Evolutionary conservation across 441 rosid species (phyloP).

Genomic region (Pelargonium australe): DNA sequence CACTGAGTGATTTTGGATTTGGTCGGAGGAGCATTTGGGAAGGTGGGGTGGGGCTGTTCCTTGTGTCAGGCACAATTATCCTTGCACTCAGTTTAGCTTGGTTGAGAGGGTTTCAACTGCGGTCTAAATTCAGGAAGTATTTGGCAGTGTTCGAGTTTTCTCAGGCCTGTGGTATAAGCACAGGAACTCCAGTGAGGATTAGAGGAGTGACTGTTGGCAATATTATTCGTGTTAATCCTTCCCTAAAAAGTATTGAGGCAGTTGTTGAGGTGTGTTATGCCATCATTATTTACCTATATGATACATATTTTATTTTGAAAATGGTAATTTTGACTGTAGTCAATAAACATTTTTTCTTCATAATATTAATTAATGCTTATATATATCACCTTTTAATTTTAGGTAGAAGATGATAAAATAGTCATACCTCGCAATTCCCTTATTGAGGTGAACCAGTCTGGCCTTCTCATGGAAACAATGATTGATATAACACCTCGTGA

Average conservation of each 20-base stretch:
- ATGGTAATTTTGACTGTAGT: not conserved
- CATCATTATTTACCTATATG: not conserved
- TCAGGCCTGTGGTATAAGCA: slow-evolving; percentile 80
- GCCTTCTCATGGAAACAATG: slow-evolving; percentile 91
- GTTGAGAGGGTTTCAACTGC: slow-evolving; percentile 74
- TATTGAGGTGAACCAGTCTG: slow-evolving; percentile 93
- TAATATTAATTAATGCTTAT: slow-evolving; percentile 5
- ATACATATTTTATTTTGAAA: not conserved
- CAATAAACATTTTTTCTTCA: not conserved
- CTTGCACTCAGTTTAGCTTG: slow-evolving; percentile 83
- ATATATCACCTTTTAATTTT: slow-evolving; percentile 15
- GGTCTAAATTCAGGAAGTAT: slow-evolving; percentile 78
- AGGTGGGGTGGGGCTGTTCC: slow-evolving; percentile 94
- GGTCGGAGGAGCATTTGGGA: slow-evolving; percentile 89
- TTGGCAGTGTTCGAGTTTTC: slow-evolving; percentile 68
- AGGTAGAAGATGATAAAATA: slow-evolving; percentile 94
- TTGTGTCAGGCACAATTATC: slow-evolving; percentile 75
- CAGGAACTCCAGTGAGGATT: slow-evolving; percentile 89
- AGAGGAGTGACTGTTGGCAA: slow-evolving; percentile 93
- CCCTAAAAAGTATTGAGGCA: slow-evolving; percentile 81
- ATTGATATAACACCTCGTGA: slow-evolving; percentile 80
- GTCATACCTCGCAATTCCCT: slow-evolving; percentile 77
- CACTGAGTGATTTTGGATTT: slow-evolving; percentile 81
- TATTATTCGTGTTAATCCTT: slow-evolving; percentile 78
- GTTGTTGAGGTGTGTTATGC: slow-evolving; percentile 60